Evolutionary conservation across 768 basidiomycete genomes (phyloP), one percentile per base, ranked within the genome.

Genomic region (Xerocomellus chrysenteron): DNA sequence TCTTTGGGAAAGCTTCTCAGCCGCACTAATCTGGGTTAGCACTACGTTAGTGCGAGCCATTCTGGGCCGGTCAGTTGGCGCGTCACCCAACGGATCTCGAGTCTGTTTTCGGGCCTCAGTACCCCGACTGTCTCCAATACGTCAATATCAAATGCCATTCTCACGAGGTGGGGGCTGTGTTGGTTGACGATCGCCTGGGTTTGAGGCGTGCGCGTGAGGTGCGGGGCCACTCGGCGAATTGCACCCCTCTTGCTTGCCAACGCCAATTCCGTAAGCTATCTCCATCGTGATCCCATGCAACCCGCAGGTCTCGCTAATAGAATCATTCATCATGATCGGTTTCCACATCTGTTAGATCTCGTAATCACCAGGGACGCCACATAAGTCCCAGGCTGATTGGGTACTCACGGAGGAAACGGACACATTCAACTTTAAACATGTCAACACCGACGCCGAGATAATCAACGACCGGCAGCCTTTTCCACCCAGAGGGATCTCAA

Each of bases 351-450:
- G 58, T 37, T 47, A 26, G 52, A 50, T 64, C 47, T 65, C 63
- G 58, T 65, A 65, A 64, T 64, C 40, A 39, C 60, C 58, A 68
- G 70, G 64, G 58, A 50, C 55, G 54, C 60, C 56, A 55, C 65
- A 54, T 60, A 63, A 45, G 50, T 41, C 48, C 57, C 32, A 47
- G 37, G 21, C 57, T 56, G 59, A 68, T 66, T 60, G 62, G 60
- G 54, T 48, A 50, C 40, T 49, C 52, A 53, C 58, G 65, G 69
- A 64, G 58, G 56, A 63, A 59, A 62, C 62, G 64, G 61, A 61
- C 40, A 46, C 53, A 57, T 63, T 54, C 55, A 57, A 64, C 52
- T 54, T 63, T 68, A 64, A 59, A 62, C 55, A 56, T 63, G 71
- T 62, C 57, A 60, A 52, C 68, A 63, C 43, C 54, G 59, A 55